Evolutionary conservation across 2,329 filamentous ascomycete genomes (phyloP).

Genomic region (Aureobasidium mangrovei): DNA sequence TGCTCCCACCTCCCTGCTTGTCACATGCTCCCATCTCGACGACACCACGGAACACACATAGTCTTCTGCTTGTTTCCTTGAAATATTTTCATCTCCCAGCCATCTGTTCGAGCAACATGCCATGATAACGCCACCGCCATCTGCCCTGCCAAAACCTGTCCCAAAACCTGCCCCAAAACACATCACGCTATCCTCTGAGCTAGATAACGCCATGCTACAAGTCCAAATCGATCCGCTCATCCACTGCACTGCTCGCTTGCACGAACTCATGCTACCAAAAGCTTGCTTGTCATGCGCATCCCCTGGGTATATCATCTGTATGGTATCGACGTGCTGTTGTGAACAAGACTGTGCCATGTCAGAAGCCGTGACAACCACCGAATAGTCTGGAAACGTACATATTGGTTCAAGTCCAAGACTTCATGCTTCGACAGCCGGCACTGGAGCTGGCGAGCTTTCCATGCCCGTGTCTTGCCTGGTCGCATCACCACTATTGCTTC

Average conservation of each 20-base stretch:
- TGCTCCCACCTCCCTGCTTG: not conserved
- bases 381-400: not conserved
- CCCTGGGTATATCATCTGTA: not conserved
- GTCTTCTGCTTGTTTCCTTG: no score
- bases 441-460: constrained; percentile 29
- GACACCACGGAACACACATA: no score
- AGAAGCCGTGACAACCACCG: not conserved
- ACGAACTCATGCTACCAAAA: not conserved
- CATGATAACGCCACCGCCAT: no score
- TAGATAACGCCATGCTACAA: constrained; percentile 3
- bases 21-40: no score
- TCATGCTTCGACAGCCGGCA: constrained; percentile 16
- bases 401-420: not conserved
- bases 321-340: constrained; percentile 2
- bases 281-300: not conserved
- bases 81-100: no score
- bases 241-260: not conserved
- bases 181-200: constrained; percentile 6
- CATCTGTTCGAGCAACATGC: no score
- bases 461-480: constrained; percentile 24
- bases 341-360: not conserved
- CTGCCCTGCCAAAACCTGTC: not conserved
- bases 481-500: constrained; percentile 45
- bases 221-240: not conserved
- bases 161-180: not conserved